Percentiles rank a stretch among this genome's conserved stretches.
Evolutionary conservation across 208 protist species (phyloP).

Genomic region (Leishmania braziliensis): DNA sequence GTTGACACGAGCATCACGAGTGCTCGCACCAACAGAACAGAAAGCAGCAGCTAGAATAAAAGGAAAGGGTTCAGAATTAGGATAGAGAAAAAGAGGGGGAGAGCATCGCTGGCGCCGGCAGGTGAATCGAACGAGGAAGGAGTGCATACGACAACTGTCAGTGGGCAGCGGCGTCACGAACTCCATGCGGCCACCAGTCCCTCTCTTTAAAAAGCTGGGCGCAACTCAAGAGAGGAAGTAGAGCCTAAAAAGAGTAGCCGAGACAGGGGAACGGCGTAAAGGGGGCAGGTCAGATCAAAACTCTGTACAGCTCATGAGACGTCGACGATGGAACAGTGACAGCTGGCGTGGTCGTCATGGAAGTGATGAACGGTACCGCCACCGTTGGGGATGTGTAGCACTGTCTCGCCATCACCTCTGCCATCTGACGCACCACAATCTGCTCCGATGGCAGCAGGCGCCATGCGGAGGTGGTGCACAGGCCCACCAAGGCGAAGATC

Average conservation of each 20-base stretch:
- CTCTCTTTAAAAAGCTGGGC: not conserved
- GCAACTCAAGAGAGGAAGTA: not conserved
- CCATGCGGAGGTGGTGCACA: constrained; percentile 28
- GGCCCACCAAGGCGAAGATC: constrained; percentile 8
- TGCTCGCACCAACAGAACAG: not conserved
- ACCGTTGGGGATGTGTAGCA: constrained; percentile 1
- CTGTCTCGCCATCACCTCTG: constrained; percentile 23
- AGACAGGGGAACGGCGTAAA: not conserved
- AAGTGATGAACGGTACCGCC: not conserved
- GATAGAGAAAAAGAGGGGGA: not conserved
- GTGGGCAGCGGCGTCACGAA: not conserved
- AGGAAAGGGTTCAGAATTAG: not conserved
- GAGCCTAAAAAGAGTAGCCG: not conserved
- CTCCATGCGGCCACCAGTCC: not conserved
- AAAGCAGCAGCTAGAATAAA: no score
- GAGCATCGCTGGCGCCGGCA: not conserved
- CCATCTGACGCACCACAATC: constrained; percentile 7
- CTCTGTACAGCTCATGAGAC: constrained; percentile 10
- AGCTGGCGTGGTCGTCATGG: not conserved
- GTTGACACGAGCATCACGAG: not conserved
- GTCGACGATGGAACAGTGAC: not conserved
- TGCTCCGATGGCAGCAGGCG: constrained; percentile 32
- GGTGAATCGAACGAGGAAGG: not conserved
- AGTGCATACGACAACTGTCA: not conserved
- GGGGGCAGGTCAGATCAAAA: not conserved